Evolutionary conservation across 2,329 filamentous ascomycete genomes (phyloP).

Genomic region (Thelonectria rubi): DNA sequence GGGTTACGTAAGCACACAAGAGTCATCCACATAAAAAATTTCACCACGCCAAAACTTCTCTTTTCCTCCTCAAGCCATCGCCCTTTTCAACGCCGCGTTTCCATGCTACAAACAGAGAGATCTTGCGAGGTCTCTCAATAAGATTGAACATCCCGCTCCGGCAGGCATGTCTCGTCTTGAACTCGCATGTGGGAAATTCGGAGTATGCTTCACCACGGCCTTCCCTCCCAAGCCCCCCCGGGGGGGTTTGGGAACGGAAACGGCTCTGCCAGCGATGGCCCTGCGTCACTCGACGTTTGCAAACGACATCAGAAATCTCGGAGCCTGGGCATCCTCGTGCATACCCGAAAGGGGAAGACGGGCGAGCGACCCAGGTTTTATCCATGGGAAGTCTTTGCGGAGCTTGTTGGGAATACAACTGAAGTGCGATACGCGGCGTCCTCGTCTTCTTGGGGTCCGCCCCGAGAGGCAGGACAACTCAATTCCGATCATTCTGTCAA

Average conservation of each 20-base stretch:
- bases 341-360: conserved; percentile 31
- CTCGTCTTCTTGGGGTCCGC: conserved; percentile 19
- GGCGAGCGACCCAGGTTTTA: conserved; percentile 45
- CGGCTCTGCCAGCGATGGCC: conserved; percentile 82
- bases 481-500: conserved; percentile 93
- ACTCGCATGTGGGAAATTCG: conserved; percentile 95
- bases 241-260: conserved; percentile 45
- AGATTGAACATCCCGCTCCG: conserved; percentile 31
- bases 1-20: conserved; percentile 10
- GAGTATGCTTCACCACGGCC: conserved; percentile 81
- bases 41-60: conserved; percentile 16
- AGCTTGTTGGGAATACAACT: conserved; percentile 78
- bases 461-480: conserved; percentile 66
- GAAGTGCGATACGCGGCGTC: conserved; percentile 96
- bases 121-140: conserved; percentile 29
- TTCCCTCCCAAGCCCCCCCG: neutral
- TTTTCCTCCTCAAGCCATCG: conserved; percentile 68
- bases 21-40: conserved; percentile 31
- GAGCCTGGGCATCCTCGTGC: conserved; percentile 47
- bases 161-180: neutral
- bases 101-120: conserved; percentile 85
- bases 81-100: conserved; percentile 94
- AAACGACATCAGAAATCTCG: conserved; percentile 95
- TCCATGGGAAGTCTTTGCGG: conserved; percentile 94
- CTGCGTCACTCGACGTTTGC: conserved; percentile 84